Base-by-base conservation (phyloP, 2,329 filamentous ascomycete species). In the Sporothrix pseudoabietina region DNA sequence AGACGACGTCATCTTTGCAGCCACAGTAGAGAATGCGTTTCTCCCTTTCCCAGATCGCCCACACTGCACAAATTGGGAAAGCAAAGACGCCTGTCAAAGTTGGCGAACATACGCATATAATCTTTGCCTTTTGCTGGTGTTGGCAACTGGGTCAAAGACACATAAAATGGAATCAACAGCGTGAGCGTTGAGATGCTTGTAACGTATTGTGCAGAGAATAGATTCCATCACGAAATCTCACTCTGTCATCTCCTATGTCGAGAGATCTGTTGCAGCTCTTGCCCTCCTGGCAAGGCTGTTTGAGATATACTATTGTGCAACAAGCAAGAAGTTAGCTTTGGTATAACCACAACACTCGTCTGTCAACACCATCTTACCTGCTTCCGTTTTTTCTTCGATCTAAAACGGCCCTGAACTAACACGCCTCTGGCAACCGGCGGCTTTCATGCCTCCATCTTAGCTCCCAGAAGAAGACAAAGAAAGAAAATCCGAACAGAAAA, bases 181-280 rank as follows among this genome's bases (percentile, higher is more conserved):
- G 55, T 59, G 55, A 59, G 30, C 55, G 55, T 30, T 14, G n/a
- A 59, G 30, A 59, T 59, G 55, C 55, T 59, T 59, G 55, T 55
- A 26, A 32, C 30, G 16, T 35, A 5, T 14, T n/a, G 55, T 49
- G 44, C 44, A 49, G 19, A 44, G 44, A 26, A 26, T 35, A 59
- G 30, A 35, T 59, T 59, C 55, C 55, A 59, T 35, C 55, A 59
- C 55, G 30, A 35, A 14, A 59, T 59, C 55, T 59, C 30, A 59
- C 55, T 35, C 4, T 8, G 30, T 35, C 35, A 3, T 59, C 55
- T 59, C 30, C 52, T 55, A 26, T 54, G 22, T 55, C 52, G n/a
- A 26, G 52, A 35, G 22, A 26, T 54, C 49, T n/a, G 30, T 32
- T 55, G 22, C 22, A 55, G 9, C 22, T 30, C 52, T 14, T 22